Conservation (phyloP, 2,329 filamentous ascomycete genomes). For the Neopestalotiopsis rosae region DNA sequence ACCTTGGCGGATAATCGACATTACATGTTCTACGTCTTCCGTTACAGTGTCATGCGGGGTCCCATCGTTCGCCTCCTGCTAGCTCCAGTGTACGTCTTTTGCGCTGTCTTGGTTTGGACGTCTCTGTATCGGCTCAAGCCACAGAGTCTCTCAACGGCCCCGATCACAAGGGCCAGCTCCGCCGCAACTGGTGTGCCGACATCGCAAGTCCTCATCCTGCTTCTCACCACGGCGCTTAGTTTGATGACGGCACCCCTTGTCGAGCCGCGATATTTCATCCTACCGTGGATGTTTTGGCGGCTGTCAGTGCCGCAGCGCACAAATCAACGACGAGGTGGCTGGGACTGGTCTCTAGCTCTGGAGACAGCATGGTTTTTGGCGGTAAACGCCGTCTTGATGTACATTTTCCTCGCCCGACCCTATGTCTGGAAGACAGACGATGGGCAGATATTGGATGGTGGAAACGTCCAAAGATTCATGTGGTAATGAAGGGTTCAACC, state of each 20-base stretch:
- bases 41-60: conserved; percentile 75
- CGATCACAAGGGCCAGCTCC: conserved; percentile 27
- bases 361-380: conserved; percentile 74
- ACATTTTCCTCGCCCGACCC: conserved; percentile 71
- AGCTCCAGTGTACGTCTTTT: conserved; percentile 72
- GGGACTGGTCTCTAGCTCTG: conserved; percentile 40
- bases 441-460: conserved; percentile 57
- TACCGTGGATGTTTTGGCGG: conserved; percentile 94
- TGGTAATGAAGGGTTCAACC: conserved; percentile 57
- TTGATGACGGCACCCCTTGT: conserved; percentile 90
- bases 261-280: conserved; percentile 94
- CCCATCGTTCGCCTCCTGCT: conserved; percentile 69
- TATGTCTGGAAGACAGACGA: conserved; percentile 68
- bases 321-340: conserved; percentile 10
- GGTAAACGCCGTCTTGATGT: conserved; percentile 71
- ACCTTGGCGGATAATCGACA: conserved; percentile 96
- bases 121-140: conserved; percentile 48
- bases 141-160: not conserved
- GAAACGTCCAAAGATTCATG: conserved; percentile 77
- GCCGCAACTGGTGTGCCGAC: conserved; percentile 39
- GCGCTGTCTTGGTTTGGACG: conserved; percentile 71
- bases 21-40: conserved; percentile 97
- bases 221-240: conserved; percentile 76
- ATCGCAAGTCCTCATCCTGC: conserved; percentile 60
- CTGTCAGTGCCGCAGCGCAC: conserved; percentile 67